These are phyloP conservation scores for Oryza meyeriana DNA, from an alignment of 176 grass and related monocot species.

Conservation along the genomic window DNA sequence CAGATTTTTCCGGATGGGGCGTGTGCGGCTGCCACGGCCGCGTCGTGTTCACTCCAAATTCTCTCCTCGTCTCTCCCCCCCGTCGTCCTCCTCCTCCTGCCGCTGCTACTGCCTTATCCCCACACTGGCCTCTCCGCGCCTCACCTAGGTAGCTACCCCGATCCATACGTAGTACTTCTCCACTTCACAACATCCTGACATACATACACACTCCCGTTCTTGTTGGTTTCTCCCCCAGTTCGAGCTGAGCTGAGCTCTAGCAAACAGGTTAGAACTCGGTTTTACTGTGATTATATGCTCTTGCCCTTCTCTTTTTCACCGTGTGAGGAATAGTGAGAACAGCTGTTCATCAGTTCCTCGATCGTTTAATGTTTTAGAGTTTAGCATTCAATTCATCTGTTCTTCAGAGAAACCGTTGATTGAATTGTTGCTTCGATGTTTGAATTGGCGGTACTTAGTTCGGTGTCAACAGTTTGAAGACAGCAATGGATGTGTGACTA, in stretches of 20 bases:
- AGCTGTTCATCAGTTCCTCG: neutral
- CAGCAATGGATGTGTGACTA: neutral
- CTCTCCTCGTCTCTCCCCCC: neutral
- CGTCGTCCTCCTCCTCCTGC: too few species aligned
- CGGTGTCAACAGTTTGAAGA: neutral
- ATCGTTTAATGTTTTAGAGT: neutral
- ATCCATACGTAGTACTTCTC: neutral
- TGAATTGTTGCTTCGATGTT: neutral
- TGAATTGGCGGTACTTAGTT: neutral
- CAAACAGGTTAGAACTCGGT: neutral
- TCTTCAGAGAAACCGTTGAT: neutral
- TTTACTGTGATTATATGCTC: neutral
- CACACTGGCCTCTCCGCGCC: neutral
- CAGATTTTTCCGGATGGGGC: slow-evolving; percentile 57
- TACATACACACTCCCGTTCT: neutral
- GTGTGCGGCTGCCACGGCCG: slow-evolving; percentile 53
- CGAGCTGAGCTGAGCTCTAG: neutral
- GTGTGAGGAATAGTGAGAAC: neutral
- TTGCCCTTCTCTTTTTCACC: neutral
- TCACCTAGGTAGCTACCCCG: slow-evolving; percentile 16
- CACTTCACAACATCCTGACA: neutral
- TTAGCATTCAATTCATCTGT: neutral
- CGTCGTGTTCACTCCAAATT: slow-evolving; percentile 41
- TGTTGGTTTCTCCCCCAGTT: neutral
- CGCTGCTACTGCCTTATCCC: slow-evolving; percentile 28